Percentiles rank a stretch among this genome's conserved stretches.
Conservation (phyloP, 2,329 filamentous ascomycete species). For the Aspergillus niger region DNA sequence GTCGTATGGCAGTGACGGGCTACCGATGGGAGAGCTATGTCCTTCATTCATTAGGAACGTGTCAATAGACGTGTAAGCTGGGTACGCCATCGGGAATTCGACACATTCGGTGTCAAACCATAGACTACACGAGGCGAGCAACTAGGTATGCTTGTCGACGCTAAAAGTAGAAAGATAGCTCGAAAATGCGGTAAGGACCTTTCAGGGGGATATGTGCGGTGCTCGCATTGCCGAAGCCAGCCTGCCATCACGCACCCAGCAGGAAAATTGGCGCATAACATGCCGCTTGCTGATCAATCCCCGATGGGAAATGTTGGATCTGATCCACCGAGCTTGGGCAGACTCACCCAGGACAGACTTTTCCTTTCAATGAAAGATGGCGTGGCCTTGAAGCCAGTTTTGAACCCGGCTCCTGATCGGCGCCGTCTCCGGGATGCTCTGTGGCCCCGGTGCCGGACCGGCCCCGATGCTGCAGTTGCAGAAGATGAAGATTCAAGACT, state of each 20-base stretch:
- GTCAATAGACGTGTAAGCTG: neutral
- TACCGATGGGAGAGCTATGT: neutral
- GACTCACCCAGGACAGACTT: neutral
- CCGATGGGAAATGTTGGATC: neutral
- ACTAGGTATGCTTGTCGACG: neutral
- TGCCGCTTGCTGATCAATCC: neutral
- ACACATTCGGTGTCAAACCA: neutral
- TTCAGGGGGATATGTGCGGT: neutral
- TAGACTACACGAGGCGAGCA: neutral
- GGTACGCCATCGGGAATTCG: neutral
- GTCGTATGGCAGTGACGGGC: neutral
- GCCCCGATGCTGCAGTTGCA: constrained; percentile 1
- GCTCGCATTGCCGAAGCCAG: neutral
- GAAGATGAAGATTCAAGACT: neutral
- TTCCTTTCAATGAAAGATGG: neutral
- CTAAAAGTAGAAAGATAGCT: neutral
- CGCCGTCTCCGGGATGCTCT: neutral
- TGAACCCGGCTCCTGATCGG: constrained; percentile 6
- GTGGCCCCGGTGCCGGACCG: constrained; percentile 2
- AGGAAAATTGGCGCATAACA: neutral
- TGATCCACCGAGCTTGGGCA: neutral
- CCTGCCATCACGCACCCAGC: neutral
- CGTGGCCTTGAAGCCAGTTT: neutral
- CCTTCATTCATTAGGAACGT: neutral
- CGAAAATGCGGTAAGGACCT: neutral